A percentile compares a stretch with the other conserved stretches of the same genome.
Conservation (phyloP, 73 alveolate genomes). For the Effrenium voratum region DNA sequence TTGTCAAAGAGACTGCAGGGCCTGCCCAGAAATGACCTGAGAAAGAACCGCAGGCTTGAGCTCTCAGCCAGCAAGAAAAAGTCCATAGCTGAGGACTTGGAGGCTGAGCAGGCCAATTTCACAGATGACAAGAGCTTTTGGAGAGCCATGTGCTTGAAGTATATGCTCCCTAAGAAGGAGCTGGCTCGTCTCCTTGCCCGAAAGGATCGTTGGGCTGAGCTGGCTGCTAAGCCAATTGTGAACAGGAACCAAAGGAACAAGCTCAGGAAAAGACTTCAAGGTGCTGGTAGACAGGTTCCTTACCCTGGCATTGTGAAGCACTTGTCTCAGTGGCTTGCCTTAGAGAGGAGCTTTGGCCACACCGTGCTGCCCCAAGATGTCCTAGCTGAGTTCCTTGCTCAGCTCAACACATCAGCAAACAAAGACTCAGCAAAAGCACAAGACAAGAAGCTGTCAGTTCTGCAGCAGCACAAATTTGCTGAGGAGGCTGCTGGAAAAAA, state of each 20-base stretch:
- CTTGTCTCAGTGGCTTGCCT: background rate
- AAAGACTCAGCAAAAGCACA: no score
- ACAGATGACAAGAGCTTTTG: background rate
- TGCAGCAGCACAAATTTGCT: background rate
- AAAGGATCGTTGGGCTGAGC: background rate
- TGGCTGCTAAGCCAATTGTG: background rate
- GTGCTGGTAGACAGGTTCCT: constrained; percentile 10
- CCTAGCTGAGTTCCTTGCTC: background rate
- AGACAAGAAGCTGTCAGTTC: background rate
- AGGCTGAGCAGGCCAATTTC: background rate
- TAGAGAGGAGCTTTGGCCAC: constrained; percentile 2
- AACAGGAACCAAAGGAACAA: background rate
- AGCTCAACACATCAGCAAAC: background rate
- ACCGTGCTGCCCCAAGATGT: background rate
- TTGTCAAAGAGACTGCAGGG: no score
- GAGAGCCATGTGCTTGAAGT: background rate
- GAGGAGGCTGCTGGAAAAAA: background rate
- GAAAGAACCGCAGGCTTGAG: no score
- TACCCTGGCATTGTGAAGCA: background rate
- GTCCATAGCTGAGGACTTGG: no score
- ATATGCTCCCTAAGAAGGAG: background rate
- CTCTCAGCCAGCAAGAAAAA: no score
- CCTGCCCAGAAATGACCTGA: no score
- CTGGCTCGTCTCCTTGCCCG: background rate
- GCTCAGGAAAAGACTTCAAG: background rate